Evolutionary conservation across 768 basidiomycete species (phyloP).

Genomic region (Amanita brunnescens): DNA sequence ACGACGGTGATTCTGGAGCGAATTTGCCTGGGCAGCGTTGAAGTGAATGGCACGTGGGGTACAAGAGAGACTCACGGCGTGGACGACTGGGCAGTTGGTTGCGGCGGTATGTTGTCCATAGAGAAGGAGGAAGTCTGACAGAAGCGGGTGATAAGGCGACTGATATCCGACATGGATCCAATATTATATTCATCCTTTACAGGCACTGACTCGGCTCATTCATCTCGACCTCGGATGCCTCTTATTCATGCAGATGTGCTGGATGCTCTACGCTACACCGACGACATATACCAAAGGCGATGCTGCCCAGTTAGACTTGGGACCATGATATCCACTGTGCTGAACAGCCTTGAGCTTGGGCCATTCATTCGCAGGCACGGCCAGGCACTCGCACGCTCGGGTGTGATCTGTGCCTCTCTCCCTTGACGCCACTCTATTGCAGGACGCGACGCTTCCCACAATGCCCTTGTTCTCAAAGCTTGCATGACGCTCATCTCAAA

Average conservation of each 20-base stretch:
- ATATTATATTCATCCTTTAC: too few species aligned
- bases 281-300: neutral
- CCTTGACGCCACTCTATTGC: too few species aligned
- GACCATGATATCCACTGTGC: neutral
- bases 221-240: too few species aligned
- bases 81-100: neutral
- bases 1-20: constrained; percentile 75
- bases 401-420: neutral
- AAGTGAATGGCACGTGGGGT: neutral
- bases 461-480: too few species aligned
- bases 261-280: too few species aligned
- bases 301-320: too few species aligned
- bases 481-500: too few species aligned
- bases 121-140: constrained; percentile 2
- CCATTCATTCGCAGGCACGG: neutral
- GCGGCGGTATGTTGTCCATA: constrained; percentile 2
- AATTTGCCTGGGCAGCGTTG: constrained; percentile 38
- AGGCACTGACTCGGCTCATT: too few species aligned
- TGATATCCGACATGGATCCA: constrained; percentile 5
- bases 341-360: neutral
- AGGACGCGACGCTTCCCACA: too few species aligned
- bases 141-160: constrained; percentile 1
- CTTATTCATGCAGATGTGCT: too few species aligned
- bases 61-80: constrained; percentile 14
- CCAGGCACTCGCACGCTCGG: neutral